Percentiles rank a stretch among this genome's conserved stretches.
Conservation (phyloP, 164 flowering plant genomes). For the Dillenia turbinata region DNA sequence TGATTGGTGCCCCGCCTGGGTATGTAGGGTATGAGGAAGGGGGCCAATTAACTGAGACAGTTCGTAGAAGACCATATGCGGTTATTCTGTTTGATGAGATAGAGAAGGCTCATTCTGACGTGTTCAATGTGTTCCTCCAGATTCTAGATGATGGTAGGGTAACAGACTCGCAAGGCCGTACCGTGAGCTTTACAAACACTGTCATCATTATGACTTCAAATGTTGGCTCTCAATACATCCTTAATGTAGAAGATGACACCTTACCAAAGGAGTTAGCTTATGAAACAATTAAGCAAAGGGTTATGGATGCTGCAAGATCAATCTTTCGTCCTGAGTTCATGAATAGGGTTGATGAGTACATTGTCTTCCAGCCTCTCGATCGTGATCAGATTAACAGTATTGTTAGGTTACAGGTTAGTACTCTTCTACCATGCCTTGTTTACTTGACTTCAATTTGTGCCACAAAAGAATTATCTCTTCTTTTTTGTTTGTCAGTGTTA, state of each 20-base stretch:
- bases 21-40: constrained; percentile 99
- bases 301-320: constrained; percentile 92
- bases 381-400: constrained; percentile 82
- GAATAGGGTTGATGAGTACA: constrained; percentile 96
- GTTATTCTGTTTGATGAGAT: constrained; percentile 96
- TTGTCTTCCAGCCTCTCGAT: constrained; percentile 90
- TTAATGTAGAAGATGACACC: constrained; percentile 61
- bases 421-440: background rate
- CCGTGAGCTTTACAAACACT: constrained; percentile 89
- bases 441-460: background rate
- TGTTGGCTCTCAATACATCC: constrained; percentile 94
- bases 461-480: too few relatives aligned
- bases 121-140: constrained; percentile 94
- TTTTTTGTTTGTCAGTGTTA: background rate
- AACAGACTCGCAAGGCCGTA: constrained; percentile 97
- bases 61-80: constrained; percentile 89
- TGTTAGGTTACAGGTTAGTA: constrained; percentile 77
- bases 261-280: constrained; percentile 47
- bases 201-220: constrained; percentile 98
- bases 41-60: constrained; percentile 91
- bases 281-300: constrained; percentile 77
- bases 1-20: constrained; percentile 99
- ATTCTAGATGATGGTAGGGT: constrained; percentile 97
- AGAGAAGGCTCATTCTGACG: constrained; percentile 95
- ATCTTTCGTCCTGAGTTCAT: constrained; percentile 95